Evolutionary conservation across 305 asterid genomes (phyloP).

Genomic region (Euphrasia arctica): DNA sequence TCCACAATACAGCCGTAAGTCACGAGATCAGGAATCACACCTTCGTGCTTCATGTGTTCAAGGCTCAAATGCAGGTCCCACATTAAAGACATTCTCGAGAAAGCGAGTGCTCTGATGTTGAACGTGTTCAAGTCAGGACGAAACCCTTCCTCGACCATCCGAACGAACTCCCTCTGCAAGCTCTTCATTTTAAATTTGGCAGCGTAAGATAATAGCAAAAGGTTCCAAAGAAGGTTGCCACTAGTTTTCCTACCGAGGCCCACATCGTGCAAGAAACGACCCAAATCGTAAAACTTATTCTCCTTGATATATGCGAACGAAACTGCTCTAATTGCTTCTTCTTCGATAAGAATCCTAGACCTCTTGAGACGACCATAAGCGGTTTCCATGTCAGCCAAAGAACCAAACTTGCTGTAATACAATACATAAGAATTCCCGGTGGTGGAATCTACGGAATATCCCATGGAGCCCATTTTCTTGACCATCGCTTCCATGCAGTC

Average conservation of each 20-base stretch:
- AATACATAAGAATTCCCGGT: constrained; percentile 76
- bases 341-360: constrained; percentile 81
- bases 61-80: constrained; percentile 94
- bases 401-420: constrained; percentile 58
- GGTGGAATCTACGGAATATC: constrained; percentile 55
- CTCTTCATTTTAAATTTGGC: constrained; percentile 93
- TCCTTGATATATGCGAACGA: constrained; percentile 66
- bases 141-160: constrained; percentile 84
- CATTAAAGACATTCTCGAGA: constrained; percentile 81
- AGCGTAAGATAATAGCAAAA: constrained; percentile 75
- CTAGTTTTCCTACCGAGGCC: constrained; percentile 87
- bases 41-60: constrained; percentile 80
- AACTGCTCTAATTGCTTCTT: constrained; percentile 77
- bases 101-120: constrained; percentile 74
- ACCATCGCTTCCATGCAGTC: constrained; percentile 64
- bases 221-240: constrained; percentile 95
- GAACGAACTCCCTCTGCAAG: constrained; percentile 79
- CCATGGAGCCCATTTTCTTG: constrained; percentile 69
- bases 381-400: constrained; percentile 58
- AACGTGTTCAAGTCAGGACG: constrained; percentile 73
- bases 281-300: constrained; percentile 57
- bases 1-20: constrained; percentile 85
- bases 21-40: constrained; percentile 80
- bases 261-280: constrained; percentile 66
- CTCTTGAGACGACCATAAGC: constrained; percentile 75